These are phyloP conservation scores for Monosporozyma servazzii DNA, from an alignment of 805 yeast genomes.

Conservation along the genomic window DNA sequence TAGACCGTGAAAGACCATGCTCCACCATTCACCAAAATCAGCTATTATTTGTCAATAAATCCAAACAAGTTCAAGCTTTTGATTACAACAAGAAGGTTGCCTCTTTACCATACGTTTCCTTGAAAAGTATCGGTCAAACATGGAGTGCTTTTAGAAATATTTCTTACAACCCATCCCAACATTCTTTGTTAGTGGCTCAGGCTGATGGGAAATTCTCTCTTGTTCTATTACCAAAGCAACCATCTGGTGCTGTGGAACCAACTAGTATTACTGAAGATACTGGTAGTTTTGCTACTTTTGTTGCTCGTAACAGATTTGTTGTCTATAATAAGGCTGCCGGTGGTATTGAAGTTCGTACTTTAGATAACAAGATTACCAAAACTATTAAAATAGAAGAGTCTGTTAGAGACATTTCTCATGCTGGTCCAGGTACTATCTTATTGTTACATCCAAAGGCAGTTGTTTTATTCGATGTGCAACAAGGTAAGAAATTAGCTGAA, in stretches of 20 bases:
- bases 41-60: conserved; percentile 67
- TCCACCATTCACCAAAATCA: conserved; percentile 64
- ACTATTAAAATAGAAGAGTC: conserved; percentile 59
- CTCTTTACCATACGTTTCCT: conserved; percentile 69
- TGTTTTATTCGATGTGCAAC: conserved; percentile 84
- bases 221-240: conserved; percentile 72
- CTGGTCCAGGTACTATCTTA: conserved; percentile 77
- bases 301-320: conserved; percentile 90
- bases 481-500: conserved; percentile 67
- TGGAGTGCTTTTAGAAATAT: conserved; percentile 81
- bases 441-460: conserved; percentile 66
- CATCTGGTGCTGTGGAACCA: conserved; percentile 91
- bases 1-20: conserved; percentile 89
- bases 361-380: conserved; percentile 75
- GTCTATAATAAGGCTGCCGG: conserved; percentile 58
- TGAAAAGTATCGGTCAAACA: conserved; percentile 74
- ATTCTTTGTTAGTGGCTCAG: conserved; percentile 71
- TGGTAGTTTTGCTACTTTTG: conserved; percentile 80
- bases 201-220: conserved; percentile 63
- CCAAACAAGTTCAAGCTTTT: conserved; percentile 75
- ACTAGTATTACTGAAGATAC: conserved; percentile 68
- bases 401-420: conserved; percentile 63
- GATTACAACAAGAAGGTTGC: conserved; percentile 57
- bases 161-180: conserved; percentile 88
- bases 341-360: conserved; percentile 73